Percentiles rank a stretch among this genome's conserved stretches.
These are phyloP conservation scores for Phylloporus sp. DNA, from an alignment of 1,284 basidiomycete genomes.

Conservation along the genomic window DNA sequence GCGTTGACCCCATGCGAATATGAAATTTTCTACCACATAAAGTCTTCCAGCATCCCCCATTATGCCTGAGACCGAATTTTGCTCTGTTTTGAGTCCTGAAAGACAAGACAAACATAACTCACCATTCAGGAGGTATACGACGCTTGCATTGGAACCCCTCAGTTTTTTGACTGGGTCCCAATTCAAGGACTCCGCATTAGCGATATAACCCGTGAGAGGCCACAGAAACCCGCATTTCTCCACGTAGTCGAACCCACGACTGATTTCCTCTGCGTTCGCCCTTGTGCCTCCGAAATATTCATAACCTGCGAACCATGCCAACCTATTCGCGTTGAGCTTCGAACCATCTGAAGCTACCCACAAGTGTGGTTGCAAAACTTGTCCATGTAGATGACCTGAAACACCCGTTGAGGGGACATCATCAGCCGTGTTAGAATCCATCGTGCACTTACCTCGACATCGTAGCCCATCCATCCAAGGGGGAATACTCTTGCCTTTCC, in stretches of 20 bases:
- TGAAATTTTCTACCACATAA: too few relatives aligned
- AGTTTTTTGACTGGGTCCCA: slow-evolving; percentile 71
- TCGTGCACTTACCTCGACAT: slow-evolving; percentile 84
- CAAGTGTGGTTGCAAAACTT: slow-evolving; percentile 96
- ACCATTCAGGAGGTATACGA: slow-evolving; percentile 93
- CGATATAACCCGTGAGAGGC: slow-evolving; percentile 89
- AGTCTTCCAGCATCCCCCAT: too few relatives aligned
- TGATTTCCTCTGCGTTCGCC: slow-evolving; percentile 74
- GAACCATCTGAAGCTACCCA: slow-evolving; percentile 42
- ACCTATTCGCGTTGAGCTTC: not conserved
- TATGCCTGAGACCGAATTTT: too few relatives aligned
- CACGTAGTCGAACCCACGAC: slow-evolving; percentile 72
- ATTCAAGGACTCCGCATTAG: slow-evolving; percentile 81
- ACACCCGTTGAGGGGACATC: slow-evolving; percentile 29
- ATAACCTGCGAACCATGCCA: slow-evolving; percentile 64
- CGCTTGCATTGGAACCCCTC: slow-evolving; percentile 59
- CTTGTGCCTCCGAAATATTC: slow-evolving; percentile 77
- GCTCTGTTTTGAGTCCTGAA: slow-evolving; percentile 9
- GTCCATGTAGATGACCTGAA: slow-evolving; percentile 92
- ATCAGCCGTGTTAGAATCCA: slow-evolving; percentile 25
- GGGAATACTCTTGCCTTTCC: slow-evolving; percentile 95
- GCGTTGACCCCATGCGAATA: too few relatives aligned
- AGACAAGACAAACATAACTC: slow-evolving; percentile 44
- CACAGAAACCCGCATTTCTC: slow-evolving; percentile 71
- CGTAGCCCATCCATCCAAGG: slow-evolving; percentile 92